Conservation (phyloP, 2,329 filamentous ascomycete genomes). For the Beauveria brongniartii region DNA sequence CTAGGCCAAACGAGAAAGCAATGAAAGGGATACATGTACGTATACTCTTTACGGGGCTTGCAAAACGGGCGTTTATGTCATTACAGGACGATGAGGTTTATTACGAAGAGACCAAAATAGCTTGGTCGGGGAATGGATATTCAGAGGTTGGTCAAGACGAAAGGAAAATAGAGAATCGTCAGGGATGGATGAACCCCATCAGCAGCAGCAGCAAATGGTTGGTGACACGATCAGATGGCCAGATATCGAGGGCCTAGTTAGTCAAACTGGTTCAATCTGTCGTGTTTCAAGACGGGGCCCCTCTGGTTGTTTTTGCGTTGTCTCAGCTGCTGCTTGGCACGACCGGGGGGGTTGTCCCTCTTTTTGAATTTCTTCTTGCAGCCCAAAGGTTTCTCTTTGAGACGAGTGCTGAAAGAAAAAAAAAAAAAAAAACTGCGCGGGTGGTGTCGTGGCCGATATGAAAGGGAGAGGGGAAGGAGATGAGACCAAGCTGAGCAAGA, state of each 20-base stretch:
- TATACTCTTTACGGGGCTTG: too few relatives aligned
- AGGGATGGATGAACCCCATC: background rate
- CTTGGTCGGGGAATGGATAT: too few relatives aligned
- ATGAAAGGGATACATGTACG: background rate
- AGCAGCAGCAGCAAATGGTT: background rate
- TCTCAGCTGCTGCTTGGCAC: background rate
- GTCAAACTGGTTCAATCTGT: background rate
- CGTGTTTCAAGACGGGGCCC: background rate
- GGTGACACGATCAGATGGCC: conserved; percentile 3
- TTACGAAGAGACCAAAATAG: too few relatives aligned
- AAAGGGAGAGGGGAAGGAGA: too few relatives aligned
- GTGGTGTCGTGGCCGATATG: too few relatives aligned
- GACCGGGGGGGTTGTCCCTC: too few relatives aligned
- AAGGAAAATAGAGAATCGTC: background rate
- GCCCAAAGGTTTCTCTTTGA: background rate
- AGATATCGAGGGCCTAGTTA: background rate
- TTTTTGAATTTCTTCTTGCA: too few relatives aligned
- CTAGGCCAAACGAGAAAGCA: background rate
- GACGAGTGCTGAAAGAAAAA: background rate
- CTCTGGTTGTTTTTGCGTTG: background rate
- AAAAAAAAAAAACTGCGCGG: too few relatives aligned
- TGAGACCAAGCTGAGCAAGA: background rate
- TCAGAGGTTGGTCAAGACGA: background rate
- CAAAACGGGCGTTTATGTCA: too few relatives aligned
- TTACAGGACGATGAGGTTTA: too few relatives aligned